These are phyloP conservation scores for Brassica juncea DNA, from an alignment of 345 rosid genomes.

Conservation along the genomic window DNA sequence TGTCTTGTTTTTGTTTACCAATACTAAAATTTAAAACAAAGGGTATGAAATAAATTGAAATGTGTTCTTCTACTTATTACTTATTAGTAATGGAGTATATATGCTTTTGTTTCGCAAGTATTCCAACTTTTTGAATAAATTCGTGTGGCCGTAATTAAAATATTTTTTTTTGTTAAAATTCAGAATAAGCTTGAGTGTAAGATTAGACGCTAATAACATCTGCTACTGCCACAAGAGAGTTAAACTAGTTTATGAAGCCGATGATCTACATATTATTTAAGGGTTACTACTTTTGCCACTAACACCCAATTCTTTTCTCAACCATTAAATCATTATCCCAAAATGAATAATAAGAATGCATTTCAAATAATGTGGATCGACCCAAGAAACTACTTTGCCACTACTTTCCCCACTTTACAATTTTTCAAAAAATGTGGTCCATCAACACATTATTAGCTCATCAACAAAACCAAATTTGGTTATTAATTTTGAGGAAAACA, in stretches of 20 bases:
- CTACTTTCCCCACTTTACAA: conserved; percentile 1
- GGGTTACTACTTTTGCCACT: conserved; percentile 5
- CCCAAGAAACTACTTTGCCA: conserved; percentile 20
- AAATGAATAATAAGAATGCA: conserved; percentile 5
- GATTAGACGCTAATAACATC: background rate
- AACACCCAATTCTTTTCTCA: conserved; percentile 14
- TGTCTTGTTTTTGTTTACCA: background rate
- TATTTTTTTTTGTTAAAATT: background rate
- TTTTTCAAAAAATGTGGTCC: conserved; percentile 31
- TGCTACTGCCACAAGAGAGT: background rate
- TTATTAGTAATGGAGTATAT: background rate
- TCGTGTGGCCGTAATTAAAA: background rate
- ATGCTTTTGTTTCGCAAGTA: background rate
- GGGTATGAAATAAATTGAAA: background rate
- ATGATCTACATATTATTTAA: background rate
- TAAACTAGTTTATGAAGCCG: background rate
- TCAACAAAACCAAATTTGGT: conserved; percentile 7
- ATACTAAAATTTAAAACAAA: background rate
- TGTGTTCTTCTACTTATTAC: background rate
- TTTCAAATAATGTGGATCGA: conserved; percentile 24
- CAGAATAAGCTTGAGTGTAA: background rate
- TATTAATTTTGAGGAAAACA: background rate
- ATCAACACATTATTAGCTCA: conserved; percentile 18
- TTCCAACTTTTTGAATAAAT: background rate
- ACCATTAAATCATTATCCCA: conserved; percentile 31